A percentile compares a stretch with the other conserved stretches of the same genome.
phyloP scores from a whole-genome alignment of 2,329 filamentous ascomycete genomes.

The Lizonia empirigonia region DNA sequence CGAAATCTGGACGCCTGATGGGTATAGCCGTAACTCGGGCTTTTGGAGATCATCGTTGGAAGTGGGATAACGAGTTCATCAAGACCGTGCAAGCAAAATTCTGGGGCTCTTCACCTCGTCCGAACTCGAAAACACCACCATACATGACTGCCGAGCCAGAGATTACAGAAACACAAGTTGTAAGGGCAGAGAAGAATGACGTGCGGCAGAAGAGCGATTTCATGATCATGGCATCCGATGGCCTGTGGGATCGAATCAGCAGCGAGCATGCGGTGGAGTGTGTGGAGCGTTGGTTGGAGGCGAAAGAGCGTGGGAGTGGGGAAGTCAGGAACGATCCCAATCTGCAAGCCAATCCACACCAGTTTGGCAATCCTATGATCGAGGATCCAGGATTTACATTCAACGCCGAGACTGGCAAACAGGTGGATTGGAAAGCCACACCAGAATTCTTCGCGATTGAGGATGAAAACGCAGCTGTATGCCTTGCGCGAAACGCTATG shows the following conservation, averaged over 20 bases:
- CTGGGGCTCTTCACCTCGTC: conserved; percentile 56
- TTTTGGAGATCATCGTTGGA: conserved; percentile 73
- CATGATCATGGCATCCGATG: conserved; percentile 70
- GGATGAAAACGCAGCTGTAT: conserved; percentile 59
- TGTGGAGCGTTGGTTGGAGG: conserved; percentile 61
- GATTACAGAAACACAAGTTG: conserved; percentile 62
- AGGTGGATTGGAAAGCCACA: conserved; percentile 50
- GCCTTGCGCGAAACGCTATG: conserved; percentile 59
- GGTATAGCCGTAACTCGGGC: conserved; percentile 67
- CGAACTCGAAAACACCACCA: conserved; percentile 61
- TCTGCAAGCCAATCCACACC: conserved; percentile 9
- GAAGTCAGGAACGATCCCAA: conserved; percentile 26
- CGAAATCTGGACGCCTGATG: conserved; percentile 63
- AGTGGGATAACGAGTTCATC: conserved; percentile 63
- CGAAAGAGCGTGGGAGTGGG: conserved; percentile 36
- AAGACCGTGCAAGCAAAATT: conserved; percentile 54
- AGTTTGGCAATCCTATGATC: conserved; percentile 12
- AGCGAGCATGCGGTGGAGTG: conserved; percentile 64
- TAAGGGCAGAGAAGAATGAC: conserved; percentile 39
- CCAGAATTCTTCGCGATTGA: conserved; percentile 56
- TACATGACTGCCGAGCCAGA: conserved; percentile 72
- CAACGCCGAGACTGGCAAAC: conserved; percentile 40
- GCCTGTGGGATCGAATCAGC: conserved; percentile 67
- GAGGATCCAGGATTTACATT: conserved; percentile 45
- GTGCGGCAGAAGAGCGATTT: conserved; percentile 55